A percentile compares a stretch with the other conserved stretches of the same genome.
These are phyloP conservation scores for Tardiomyces blankii DNA, from an alignment of 1,139 yeast species.

Conservation along the genomic window DNA sequence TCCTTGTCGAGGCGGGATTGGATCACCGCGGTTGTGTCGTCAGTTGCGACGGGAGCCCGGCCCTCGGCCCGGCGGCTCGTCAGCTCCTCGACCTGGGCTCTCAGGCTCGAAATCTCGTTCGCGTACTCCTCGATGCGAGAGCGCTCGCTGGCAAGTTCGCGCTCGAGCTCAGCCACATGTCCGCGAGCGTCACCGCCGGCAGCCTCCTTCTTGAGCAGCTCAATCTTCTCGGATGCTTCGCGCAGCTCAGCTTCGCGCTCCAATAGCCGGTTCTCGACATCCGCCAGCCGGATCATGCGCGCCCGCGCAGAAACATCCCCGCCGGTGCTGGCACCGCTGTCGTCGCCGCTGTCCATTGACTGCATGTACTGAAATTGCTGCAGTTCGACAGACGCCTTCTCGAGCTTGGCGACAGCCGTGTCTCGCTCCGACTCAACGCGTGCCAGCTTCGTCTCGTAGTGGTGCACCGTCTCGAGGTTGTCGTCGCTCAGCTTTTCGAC, in stretches of 20 bases:
- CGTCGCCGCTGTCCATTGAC: background rate
- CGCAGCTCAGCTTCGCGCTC: slow-evolving; percentile 21
- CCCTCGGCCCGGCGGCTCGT: too few relatives aligned
- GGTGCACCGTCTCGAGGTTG: slow-evolving; percentile 7
- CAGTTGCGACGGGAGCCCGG: background rate
- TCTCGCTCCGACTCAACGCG: slow-evolving; percentile 9
- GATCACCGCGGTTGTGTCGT: background rate
- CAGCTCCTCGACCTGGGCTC: slow-evolving; percentile 4
- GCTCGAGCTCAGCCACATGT: background rate
- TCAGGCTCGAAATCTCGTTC: slow-evolving; percentile 8
- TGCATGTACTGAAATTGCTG: slow-evolving; percentile 1
- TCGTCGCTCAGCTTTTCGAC: slow-evolving; percentile 16
- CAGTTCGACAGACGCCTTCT: slow-evolving; percentile 12
- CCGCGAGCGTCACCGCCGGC: background rate
- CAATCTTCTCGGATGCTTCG: slow-evolving; percentile 18
- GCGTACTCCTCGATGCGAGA: slow-evolving; percentile 12
- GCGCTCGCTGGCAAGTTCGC: background rate
- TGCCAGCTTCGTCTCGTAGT: slow-evolving; percentile 5
- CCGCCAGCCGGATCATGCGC: slow-evolving; percentile 19
- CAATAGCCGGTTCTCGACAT: slow-evolving; percentile 21
- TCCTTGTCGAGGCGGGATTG: background rate
- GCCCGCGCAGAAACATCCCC: slow-evolving; percentile 17
- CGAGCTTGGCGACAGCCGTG: slow-evolving; percentile 15
- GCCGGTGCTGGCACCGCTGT: slow-evolving; percentile 6
- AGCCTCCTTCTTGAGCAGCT: slow-evolving; percentile 4